Conservation (phyloP, 805 yeast genomes). For the Saccharomycopsis sp. region DNA sequence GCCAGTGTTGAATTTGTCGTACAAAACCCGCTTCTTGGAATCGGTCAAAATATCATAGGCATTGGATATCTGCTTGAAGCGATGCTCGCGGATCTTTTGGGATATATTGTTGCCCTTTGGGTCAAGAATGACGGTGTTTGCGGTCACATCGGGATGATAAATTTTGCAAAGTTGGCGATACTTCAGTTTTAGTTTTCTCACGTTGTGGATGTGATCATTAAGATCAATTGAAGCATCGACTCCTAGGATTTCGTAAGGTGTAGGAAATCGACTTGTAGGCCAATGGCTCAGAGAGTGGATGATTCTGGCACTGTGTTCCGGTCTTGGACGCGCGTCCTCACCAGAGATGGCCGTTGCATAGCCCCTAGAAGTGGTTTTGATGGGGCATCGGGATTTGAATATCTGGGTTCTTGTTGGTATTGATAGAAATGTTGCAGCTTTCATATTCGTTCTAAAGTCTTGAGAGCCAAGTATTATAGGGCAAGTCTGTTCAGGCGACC, state of each 20-base stretch:
- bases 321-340: not conserved
- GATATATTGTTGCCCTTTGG: slow-evolving; percentile 22
- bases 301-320: too few relatives aligned
- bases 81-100: slow-evolving; percentile 26
- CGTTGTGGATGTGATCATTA: slow-evolving; percentile 23
- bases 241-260: slow-evolving; percentile 45
- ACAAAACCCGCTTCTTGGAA: slow-evolving; percentile 26
- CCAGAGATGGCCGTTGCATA: not conserved
- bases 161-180: slow-evolving; percentile 44
- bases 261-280: slow-evolving; percentile 34
- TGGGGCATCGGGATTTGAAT: not conserved
- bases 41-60: slow-evolving; percentile 33
- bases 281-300: slow-evolving; percentile 18
- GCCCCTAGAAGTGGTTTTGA: not conserved
- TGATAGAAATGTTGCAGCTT: too few relatives aligned
- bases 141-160: slow-evolving; percentile 46
- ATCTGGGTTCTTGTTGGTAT: not conserved
- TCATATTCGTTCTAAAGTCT: too few relatives aligned
- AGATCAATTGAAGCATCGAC: slow-evolving; percentile 19
- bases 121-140: slow-evolving; percentile 2
- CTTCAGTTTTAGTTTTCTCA: slow-evolving; percentile 30
- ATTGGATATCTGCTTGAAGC: slow-evolving; percentile 33
- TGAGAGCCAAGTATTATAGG: too few relatives aligned
- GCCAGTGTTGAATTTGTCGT: slow-evolving; percentile 33
- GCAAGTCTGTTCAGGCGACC: too few relatives aligned